phyloP scores from a whole-genome alignment of 2,329 filamentous ascomycete species.

The Alternaria conjuncta region DNA sequence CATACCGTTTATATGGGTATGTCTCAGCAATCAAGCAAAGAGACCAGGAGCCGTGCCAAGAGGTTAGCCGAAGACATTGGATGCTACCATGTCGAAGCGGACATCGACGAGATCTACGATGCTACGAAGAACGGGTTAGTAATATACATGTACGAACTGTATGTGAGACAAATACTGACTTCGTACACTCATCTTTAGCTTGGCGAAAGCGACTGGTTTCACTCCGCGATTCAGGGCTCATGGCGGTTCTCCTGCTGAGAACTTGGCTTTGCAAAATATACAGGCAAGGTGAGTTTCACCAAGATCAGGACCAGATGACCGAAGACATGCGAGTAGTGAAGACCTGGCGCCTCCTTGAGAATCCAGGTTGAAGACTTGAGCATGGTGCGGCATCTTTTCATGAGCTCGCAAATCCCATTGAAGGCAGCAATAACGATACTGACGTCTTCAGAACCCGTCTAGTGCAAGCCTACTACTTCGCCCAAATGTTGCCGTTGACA shows the following conservation, averaged over 20 bases:
- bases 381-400: too few relatives aligned
- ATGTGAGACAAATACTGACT: too few relatives aligned
- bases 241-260: constrained; percentile 67
- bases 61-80: constrained; percentile 68
- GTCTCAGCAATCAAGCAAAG: constrained; percentile 59
- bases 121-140: constrained; percentile 64
- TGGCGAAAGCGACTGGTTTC: constrained; percentile 66
- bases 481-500: constrained; percentile 66
- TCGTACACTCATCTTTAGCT: too few relatives aligned
- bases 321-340: too few relatives aligned
- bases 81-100: constrained; percentile 68
- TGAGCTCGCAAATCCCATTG: too few relatives aligned
- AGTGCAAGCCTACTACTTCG: constrained; percentile 70
- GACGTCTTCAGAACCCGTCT: constrained; percentile 62
- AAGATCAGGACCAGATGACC: too few relatives aligned
- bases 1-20: constrained; percentile 53
- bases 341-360: too few relatives aligned
- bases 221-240: constrained; percentile 68
- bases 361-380: too few relatives aligned
- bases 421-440: too few relatives aligned
- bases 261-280: constrained; percentile 39
- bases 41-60: constrained; percentile 71
- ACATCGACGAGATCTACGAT: constrained; percentile 65
- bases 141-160: too few relatives aligned
- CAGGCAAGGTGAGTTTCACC: too few relatives aligned